Evolutionary conservation across 441 rosid genomes (phyloP), one percentile per base, ranked within the genome.

Genomic region (Euphorbia neoarborescens): DNA sequence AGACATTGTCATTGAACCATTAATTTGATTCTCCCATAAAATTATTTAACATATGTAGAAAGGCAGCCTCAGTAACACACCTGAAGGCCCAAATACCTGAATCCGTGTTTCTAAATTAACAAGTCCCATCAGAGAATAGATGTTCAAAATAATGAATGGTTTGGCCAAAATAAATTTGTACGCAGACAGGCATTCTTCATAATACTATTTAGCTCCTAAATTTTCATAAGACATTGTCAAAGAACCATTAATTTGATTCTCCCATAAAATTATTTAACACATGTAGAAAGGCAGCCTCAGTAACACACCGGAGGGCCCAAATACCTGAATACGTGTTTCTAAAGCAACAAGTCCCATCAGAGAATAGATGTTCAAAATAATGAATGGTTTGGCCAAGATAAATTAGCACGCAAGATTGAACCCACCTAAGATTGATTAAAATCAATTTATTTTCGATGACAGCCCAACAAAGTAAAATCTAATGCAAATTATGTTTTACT

Each of bases 21-120:
- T 9, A 10, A 42, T n/a, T n/a, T n/a, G n/a, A n/a, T n/a, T n/a
- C n/a, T n/a, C 17, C 48, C 15, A 42, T 10, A 42, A 42, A 12
- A 50, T 32, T 54, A 30, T 44, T 34, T 3, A 19, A 58, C 80
- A 62, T 71, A 80, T 59, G 68, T 76, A 82, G 62, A 78, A 44
- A 68, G 8, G 24, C 15, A 57, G 56, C 58, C 75, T 57, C 59
- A 57, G 19, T 30, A 71, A 7, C n/a, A 65, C 65, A 40, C n/a
- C n/a, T 15, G 17, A 15, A 17, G n/a, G 0, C 53, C 15, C 46
- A 19, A 4, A 19, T 51, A 51, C 57, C 57, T 51, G 25, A n/a
- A 5, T 19, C 6, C 22, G 1, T 7, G 27, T 20, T 28, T 0
- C 58, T 22, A n/a, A 17, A 15, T 8, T 50, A 19, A 27, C n/a